These are phyloP conservation scores for Tilletia horrida DNA, from an alignment of 1,284 basidiomycete species.

Conservation along the genomic window DNA sequence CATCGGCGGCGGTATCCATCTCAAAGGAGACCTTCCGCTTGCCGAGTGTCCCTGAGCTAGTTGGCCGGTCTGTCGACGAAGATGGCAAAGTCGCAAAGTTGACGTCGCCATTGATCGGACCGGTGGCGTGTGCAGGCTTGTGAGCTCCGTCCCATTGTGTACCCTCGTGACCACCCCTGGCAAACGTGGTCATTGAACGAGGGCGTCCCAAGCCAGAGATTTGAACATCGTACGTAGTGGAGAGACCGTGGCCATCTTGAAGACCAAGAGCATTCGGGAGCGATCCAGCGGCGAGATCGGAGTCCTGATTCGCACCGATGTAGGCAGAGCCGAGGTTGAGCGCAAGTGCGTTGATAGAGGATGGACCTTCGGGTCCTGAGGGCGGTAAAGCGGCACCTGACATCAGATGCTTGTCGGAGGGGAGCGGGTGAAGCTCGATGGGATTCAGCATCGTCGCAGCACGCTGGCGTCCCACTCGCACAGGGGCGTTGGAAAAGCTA, in stretches of 20 bases:
- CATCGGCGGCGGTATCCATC: background rate
- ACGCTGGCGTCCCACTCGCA: background rate
- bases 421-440: constrained; percentile 6
- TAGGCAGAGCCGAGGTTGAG: constrained; percentile 15
- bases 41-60: background rate
- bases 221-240: background rate
- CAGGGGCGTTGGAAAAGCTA: background rate
- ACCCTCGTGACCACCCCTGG: no score
- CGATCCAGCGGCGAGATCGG: background rate
- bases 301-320: background rate
- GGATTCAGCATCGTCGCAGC: constrained; percentile 17
- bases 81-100: background rate
- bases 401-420: background rate
- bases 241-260: background rate
- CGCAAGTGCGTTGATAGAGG: constrained; percentile 4
- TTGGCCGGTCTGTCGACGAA: background rate
- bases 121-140: background rate
- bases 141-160: no score
- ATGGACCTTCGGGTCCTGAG: background rate
- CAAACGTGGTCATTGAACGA: background rate
- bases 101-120: background rate
- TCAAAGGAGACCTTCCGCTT: constrained; percentile 7
- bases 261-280: background rate
- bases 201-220: background rate
- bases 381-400: no score